Conservation (phyloP, 2,329 filamentous ascomycete genomes). For the Trichocomaceae sp. region DNA sequence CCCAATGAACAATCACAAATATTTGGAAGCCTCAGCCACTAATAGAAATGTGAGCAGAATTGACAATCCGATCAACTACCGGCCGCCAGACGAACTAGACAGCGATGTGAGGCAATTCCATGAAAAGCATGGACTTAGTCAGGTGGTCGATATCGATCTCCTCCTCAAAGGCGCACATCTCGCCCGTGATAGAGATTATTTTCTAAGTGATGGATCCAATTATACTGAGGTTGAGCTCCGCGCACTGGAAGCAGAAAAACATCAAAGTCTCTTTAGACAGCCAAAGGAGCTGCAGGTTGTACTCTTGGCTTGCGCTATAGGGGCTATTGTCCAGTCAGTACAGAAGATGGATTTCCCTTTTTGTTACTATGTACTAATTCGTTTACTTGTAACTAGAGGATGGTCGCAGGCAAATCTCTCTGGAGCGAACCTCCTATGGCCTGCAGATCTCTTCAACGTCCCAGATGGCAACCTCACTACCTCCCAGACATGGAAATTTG, state of each 20-base stretch:
- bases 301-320: slow-evolving; percentile 27
- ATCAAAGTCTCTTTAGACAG: slow-evolving; percentile 18
- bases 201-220: not conserved
- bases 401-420: slow-evolving; percentile 29
- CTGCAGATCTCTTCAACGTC: slow-evolving; percentile 18
- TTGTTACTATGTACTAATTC: not conserved
- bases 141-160: slow-evolving; percentile 12
- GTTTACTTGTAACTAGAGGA: slow-evolving; percentile 14
- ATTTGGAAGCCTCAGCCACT: not conserved
- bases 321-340: slow-evolving; percentile 25
- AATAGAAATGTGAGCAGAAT: not conserved
- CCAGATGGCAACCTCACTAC: slow-evolving; percentile 5
- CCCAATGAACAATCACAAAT: not conserved
- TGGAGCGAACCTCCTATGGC: slow-evolving; percentile 29
- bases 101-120: slow-evolving; percentile 12
- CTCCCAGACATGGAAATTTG: slow-evolving; percentile 21
- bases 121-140: slow-evolving; percentile 4
- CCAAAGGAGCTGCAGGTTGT: slow-evolving; percentile 26
- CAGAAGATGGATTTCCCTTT: not conserved
- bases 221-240: slow-evolving; percentile 8
- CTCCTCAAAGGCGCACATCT: slow-evolving; percentile 11
- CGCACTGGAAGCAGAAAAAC: slow-evolving; percentile 11
- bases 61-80: slow-evolving; percentile 13
- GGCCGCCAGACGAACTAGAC: slow-evolving; percentile 8
- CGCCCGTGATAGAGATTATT: slow-evolving; percentile 6